phyloP scores from a whole-genome alignment of 2,329 filamentous ascomycete species.

The Emericellopsis cladophorae region DNA sequence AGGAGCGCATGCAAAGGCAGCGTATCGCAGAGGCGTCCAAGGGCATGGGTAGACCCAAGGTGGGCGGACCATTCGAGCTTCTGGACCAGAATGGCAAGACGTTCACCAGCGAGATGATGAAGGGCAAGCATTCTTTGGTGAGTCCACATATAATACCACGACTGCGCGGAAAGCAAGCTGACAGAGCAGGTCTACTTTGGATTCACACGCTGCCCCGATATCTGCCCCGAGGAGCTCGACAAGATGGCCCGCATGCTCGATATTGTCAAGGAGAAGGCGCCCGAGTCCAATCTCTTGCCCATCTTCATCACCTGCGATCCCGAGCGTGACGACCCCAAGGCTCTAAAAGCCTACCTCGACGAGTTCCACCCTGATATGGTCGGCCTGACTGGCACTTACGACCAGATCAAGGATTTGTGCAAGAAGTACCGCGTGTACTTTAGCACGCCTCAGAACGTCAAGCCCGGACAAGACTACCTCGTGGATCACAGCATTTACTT shows the following conservation, averaged over 20 bases:
- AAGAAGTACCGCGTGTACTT: slow-evolving; percentile 97
- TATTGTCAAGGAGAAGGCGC: slow-evolving; percentile 39
- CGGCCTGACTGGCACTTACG: slow-evolving; percentile 85
- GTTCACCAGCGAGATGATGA: slow-evolving; percentile 70
- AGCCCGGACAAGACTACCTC: slow-evolving; percentile 89
- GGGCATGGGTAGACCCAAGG: slow-evolving; percentile 83
- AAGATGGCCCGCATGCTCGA: slow-evolving; percentile 98
- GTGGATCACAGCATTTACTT: slow-evolving; percentile 99
- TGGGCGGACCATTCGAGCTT: slow-evolving; percentile 77
- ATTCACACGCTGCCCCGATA: slow-evolving; percentile 96
- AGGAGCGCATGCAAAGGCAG: slow-evolving; percentile 79
- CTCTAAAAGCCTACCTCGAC: slow-evolving; percentile 71
- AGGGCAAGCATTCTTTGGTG: slow-evolving; percentile 74
- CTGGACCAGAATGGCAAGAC: slow-evolving; percentile 68
- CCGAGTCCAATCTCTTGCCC: slow-evolving; percentile 46
- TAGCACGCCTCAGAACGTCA: slow-evolving; percentile 76
- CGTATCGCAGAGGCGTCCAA: slow-evolving; percentile 85
- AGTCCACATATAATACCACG: slow-evolving; percentile 13
- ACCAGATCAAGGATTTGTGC: slow-evolving; percentile 87
- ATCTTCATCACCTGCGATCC: slow-evolving; percentile 96
- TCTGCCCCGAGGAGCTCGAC: slow-evolving; percentile 96
- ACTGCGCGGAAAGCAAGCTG: too few species aligned
- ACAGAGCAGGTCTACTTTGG: slow-evolving; percentile 76
- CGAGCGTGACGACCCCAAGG: slow-evolving; percentile 73
- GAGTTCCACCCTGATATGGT: slow-evolving; percentile 85